A percentile compares a stretch with the other conserved stretches of the same genome.
phyloP scores from a whole-genome alignment of 805 yeast species.

The Saccharomycopsis guyanensis region DNA sequence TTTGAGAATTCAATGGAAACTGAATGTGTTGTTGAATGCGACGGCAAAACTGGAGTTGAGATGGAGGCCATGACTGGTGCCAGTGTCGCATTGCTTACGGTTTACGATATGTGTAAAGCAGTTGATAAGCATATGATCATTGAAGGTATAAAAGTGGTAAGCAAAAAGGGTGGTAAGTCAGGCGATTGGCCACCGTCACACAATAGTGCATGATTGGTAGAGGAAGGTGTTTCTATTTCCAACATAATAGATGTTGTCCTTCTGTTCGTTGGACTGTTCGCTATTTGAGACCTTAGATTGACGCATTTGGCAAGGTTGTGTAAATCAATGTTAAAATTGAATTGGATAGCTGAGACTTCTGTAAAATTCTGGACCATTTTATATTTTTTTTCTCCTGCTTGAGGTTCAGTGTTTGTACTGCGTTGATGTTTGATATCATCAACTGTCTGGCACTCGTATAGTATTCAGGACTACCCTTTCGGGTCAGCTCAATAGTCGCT shows the following conservation, averaged over 20 bases:
- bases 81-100: conserved; percentile 35
- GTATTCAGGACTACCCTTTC: too few species aligned
- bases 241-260: too few species aligned
- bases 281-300: too few species aligned
- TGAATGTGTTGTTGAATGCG: conserved; percentile 35
- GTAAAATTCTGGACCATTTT: too few species aligned
- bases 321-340: too few species aligned
- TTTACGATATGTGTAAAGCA: conserved; percentile 55
- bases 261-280: not conserved
- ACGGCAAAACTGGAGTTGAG: conserved; percentile 49
- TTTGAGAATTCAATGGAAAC: conserved; percentile 26
- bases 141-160: conserved; percentile 30
- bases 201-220: not conserved
- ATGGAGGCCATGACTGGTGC: conserved; percentile 50
- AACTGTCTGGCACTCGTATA: too few species aligned
- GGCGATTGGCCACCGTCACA: not conserved
- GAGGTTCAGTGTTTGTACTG: too few species aligned
- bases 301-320: too few species aligned
- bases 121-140: conserved; percentile 43
- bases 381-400: too few species aligned
- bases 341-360: too few species aligned
- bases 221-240: not conserved
- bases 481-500: too few species aligned
- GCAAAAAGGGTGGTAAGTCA: conserved; percentile 38
- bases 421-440: too few species aligned